Percentiles rank a stretch among this genome's conserved stretches.
These are phyloP conservation scores for Ilex asprella DNA, from an alignment of 257 asterid genomes.

Conservation along the genomic window DNA sequence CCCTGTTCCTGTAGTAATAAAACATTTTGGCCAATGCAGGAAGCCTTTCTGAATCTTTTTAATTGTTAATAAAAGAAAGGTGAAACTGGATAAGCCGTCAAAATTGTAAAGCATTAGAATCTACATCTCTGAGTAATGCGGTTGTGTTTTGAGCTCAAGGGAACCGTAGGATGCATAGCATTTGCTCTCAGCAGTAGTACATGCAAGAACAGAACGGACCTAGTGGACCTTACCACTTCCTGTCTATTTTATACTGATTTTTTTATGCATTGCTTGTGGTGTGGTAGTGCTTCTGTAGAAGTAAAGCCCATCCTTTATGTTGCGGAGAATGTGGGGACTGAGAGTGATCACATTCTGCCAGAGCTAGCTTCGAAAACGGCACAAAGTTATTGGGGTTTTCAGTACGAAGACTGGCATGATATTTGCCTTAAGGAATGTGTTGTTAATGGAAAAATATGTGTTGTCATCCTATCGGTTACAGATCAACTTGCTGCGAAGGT, in stretches of 20 bases:
- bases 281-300: conserved; percentile 79
- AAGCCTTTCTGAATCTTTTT: neutral
- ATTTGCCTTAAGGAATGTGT: conserved; percentile 57
- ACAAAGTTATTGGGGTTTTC: conserved; percentile 52
- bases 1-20: neutral
- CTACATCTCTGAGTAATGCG: neutral
- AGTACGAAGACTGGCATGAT: conserved; percentile 63
- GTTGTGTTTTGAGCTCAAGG: neutral
- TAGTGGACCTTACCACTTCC: neutral
- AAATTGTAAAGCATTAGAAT: neutral
- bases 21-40: neutral
- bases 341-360: conserved; percentile 25
- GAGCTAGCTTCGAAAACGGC: conserved; percentile 16
- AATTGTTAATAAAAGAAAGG: neutral
- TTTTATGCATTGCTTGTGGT: conserved; percentile 9
- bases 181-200: neutral
- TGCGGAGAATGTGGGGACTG: conserved; percentile 32
- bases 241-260: neutral
- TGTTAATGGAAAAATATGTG: conserved; percentile 48
- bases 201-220: neutral
- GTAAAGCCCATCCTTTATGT: conserved; percentile 76
- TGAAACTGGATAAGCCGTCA: neutral
- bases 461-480: conserved; percentile 56
- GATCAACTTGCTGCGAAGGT: conserved; percentile 42
- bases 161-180: neutral